A percentile compares a stretch with the other conserved stretches of the same genome.
Conservation (phyloP, 2,329 filamentous ascomycete species). For the Aaosphaeria arxii region DNA sequence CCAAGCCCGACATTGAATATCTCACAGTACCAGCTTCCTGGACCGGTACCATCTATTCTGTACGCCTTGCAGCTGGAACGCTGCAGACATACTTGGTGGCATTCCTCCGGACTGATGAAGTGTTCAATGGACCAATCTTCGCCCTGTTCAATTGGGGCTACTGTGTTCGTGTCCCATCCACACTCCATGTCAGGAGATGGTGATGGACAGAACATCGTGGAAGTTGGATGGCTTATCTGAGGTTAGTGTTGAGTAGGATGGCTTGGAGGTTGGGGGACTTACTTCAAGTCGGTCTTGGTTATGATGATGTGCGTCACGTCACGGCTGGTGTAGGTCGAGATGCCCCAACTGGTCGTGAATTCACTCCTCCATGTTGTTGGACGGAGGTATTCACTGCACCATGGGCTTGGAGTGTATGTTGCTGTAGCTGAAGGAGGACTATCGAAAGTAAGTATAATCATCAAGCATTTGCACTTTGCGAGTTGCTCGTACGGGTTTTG, state of each 20-base stretch:
- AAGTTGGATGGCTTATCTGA: conserved; percentile 11
- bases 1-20: conserved; percentile 15
- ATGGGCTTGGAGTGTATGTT: conserved; percentile 11
- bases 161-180: conserved; percentile 12
- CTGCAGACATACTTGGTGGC: conserved; percentile 15
- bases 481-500: conserved; percentile 9
- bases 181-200: conserved; percentile 12
- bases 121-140: conserved; percentile 13
- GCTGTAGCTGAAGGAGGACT: conserved; percentile 11
- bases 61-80: conserved; percentile 11
- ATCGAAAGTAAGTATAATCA: not conserved
- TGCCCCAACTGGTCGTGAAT: conserved; percentile 1
- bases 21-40: conserved; percentile 5
- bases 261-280: not conserved
- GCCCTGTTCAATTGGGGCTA: conserved; percentile 9
- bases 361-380: conserved; percentile 8
- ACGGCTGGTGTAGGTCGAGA: conserved; percentile 9
- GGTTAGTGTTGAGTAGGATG: not conserved
- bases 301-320: conserved; percentile 9
- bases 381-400: conserved; percentile 9
- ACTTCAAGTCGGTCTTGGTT: conserved; percentile 11
- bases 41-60: conserved; percentile 2
- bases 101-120: conserved; percentile 8
- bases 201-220: conserved; percentile 10
- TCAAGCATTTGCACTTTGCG: not conserved